Base-by-base conservation (phyloP, 805 yeast genomes). In the Saturnispora quitensis region DNA sequence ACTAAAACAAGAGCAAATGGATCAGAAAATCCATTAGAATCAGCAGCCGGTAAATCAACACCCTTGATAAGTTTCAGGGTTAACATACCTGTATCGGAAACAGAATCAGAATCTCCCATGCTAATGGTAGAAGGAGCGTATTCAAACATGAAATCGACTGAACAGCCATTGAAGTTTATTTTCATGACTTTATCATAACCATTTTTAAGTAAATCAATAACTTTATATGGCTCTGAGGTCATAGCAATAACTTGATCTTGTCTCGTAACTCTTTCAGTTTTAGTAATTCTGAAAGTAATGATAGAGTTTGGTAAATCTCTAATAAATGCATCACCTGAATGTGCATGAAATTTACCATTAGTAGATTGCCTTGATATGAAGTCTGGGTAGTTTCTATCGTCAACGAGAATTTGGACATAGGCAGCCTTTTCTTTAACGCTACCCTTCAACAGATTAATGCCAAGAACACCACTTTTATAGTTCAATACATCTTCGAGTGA, bases 21-120 rank as follows among this genome's bases (percentile, higher is more conserved):
- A 70, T 86, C 95, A 3, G 91, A 82, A 60, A 81, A 82, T 51
- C 93, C 93, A 60, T 82, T 83, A 50, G 78, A 69, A 64, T 86
- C 93, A 45, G 80, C 84, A 7, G 89, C 67, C 47, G 66, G 62
- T 53, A 86, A 68, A 48, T 72, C 67, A 25, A 72, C 72, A 31
- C 81, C 93, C 46, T 78, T 73, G 38, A 82, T 60, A 50, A 86
- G 68, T 38, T 78, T 81, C 57, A 86, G 62, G 43, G 74, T 71
- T 47, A 86, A 63, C 12, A 70, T 57, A 60, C 95, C 95, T 24
- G 88, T 84, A 62, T 86, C 91, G 53, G 73, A 62, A 53, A 84
- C 74, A 5, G 84, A 74, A 59, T 86, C 93, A 24, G 50, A 48
- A n/a, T 43, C 33, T 24, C 35, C 18, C 36, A 43, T 31, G 22